phyloP scores from a whole-genome alignment of 139 green algal species.

The Auxenochlorella pyrenoidosa region DNA sequence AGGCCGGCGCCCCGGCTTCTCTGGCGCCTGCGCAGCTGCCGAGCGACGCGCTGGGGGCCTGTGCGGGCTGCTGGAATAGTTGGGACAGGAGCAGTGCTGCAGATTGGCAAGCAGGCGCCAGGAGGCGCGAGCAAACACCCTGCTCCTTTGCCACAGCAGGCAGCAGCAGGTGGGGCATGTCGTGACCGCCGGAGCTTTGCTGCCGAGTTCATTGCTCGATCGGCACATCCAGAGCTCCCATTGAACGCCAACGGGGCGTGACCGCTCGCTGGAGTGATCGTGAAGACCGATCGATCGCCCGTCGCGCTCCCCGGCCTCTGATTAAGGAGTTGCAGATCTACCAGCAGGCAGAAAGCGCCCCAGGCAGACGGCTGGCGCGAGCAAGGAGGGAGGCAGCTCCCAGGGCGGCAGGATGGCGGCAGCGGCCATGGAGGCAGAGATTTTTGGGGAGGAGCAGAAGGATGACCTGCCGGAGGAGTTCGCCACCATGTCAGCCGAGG shows the following conservation, averaged over 20 bases:
- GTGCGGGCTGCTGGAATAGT: too few relatives aligned
- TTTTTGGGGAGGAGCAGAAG: constrained; percentile 50
- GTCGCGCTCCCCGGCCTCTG: too few relatives aligned
- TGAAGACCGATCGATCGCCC: too few relatives aligned
- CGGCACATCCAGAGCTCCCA: neutral
- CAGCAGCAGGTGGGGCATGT: too few relatives aligned
- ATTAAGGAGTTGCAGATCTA: too few relatives aligned
- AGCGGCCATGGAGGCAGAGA: constrained; percentile 38
- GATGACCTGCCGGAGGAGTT: constrained; percentile 93
- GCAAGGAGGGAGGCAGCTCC: neutral
- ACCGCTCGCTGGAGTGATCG: too few relatives aligned
- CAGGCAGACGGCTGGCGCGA: too few relatives aligned
- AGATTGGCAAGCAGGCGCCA: neutral
- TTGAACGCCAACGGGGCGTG: neutral
- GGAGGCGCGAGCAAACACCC: too few relatives aligned
- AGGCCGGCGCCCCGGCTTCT: neutral
- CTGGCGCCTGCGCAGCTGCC: neutral
- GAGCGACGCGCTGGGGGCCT: neutral
- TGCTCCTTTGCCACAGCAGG: too few relatives aligned
- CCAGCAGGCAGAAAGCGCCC: neutral
- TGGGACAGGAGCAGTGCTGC: neutral
- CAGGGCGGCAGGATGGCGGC: neutral
- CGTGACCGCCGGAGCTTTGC: neutral
- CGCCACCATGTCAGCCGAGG: constrained; percentile 84
- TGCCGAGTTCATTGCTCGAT: neutral